phyloP scores from a whole-genome alignment of 352 stramenopile genomes.

The Globisporangium sylvaticum region DNA sequence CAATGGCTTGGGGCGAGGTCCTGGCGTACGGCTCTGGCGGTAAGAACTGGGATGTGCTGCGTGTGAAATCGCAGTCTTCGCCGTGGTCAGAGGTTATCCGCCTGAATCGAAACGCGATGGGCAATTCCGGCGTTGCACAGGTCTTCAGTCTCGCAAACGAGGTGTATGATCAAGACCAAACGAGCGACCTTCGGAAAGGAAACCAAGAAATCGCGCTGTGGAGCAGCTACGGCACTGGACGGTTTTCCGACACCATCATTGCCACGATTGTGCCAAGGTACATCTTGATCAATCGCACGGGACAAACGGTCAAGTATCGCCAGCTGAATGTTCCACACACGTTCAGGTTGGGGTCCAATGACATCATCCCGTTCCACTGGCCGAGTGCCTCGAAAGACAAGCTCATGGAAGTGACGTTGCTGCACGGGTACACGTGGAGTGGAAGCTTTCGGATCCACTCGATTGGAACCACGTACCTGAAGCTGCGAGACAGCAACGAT shows the following conservation, averaged over 20 bases:
- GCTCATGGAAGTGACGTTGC: constrained; percentile 79
- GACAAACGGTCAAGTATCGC: constrained; percentile 81
- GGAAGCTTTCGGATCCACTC: constrained; percentile 85
- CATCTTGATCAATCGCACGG: constrained; percentile 86
- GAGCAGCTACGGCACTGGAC: constrained; percentile 79
- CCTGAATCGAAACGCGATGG: constrained; percentile 85
- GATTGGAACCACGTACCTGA: constrained; percentile 83
- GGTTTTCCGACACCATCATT: constrained; percentile 84
- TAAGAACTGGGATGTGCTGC: constrained; percentile 81
- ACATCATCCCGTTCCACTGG: constrained; percentile 84
- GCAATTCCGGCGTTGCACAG: constrained; percentile 84
- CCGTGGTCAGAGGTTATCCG: constrained; percentile 84
- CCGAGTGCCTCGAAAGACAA: constrained; percentile 71
- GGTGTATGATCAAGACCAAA: constrained; percentile 48
- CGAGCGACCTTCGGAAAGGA: constrained; percentile 58
- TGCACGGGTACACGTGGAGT: constrained; percentile 82
- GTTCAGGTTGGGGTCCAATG: constrained; percentile 64
- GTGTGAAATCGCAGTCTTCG: constrained; percentile 69
- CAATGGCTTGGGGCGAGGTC: constrained; percentile 77
- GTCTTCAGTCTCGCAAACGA: constrained; percentile 82
- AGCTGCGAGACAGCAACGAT: constrained; percentile 70
- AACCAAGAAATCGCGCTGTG: constrained; percentile 81
- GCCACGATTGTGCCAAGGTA: constrained; percentile 84
- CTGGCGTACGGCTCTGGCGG: constrained; percentile 69
- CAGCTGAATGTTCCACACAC: constrained; percentile 76